Base-by-base conservation (phyloP, 2,329 filamentous ascomycete genomes). In the Talaromyces verruculosus region DNA sequence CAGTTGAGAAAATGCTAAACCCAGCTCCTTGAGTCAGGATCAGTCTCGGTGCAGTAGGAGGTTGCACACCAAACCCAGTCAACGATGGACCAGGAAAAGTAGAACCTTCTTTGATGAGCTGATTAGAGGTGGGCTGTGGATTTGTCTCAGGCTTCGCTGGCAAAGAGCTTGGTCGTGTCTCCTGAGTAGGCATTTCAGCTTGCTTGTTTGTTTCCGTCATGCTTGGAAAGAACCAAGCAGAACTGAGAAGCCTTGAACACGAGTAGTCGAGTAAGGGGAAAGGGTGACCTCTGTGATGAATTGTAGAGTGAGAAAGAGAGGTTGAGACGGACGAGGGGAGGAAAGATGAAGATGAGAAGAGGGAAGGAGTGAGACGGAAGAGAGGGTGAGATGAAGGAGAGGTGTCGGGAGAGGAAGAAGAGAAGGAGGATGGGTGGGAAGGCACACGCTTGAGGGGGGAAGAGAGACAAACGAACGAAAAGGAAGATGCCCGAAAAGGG, bases 401-500 rank as follows among this genome's bases (percentile, higher is more conserved):
- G 35, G 28, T n/a, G 17, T 30, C 45, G 22, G 3, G 13, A 25
- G n/a, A n/a, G 13, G n/a, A 15, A 61, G 25, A 51, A 25, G 63
- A 58, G 39, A 22, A 25, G 53, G 28, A 15, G 17, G n/a, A 13
- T 13, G 7, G 15, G 25, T 5, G 53, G 17, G n/a, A 28, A 43
- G n/a, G 35, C 2, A 59, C 22, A 33, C n/a, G 30, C 19, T 28
- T 5, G 35, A 33, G 8, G 13, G 5, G 13, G 43, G 13, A n/a
- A 45, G 39, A 41, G 10, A 53, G 28, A 28, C 22, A 39, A 59
- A 33, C 8, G 17, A 43, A 6, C 41, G 28, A 30, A 35, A 33
- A 60, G 58, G 58, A 60, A 45, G 58, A 39, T 53, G 49, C 28
- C 55, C 57, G 7, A n/a, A 30, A 43, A 28, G 37, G 57, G 57